Conservation (phyloP, 2,329 filamentous ascomycete species). For the Aspergillus jensenii region DNA sequence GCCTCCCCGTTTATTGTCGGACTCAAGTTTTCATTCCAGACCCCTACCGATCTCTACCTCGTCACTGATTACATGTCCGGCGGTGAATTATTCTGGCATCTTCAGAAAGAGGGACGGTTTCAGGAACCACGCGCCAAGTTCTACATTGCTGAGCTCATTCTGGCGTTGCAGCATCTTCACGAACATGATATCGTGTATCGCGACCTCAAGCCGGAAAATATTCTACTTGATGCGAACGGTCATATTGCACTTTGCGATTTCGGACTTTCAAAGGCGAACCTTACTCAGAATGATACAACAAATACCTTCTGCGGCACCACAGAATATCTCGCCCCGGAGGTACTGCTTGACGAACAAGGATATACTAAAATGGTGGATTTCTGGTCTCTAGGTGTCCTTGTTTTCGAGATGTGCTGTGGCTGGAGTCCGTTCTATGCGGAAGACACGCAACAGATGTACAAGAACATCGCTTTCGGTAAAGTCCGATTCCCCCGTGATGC, state of each 20-base stretch:
- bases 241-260: slow-evolving; percentile 98
- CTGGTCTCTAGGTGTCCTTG: slow-evolving; percentile 94
- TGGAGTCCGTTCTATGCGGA: slow-evolving; percentile 99
- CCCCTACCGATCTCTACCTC: slow-evolving; percentile 92
- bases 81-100: slow-evolving; percentile 96
- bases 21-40: slow-evolving; percentile 98
- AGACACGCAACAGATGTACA: slow-evolving; percentile 99
- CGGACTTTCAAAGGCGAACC: slow-evolving; percentile 92
- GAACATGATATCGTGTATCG: slow-evolving; percentile 97
- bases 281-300: slow-evolving; percentile 95
- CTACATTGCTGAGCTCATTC: slow-evolving; percentile 95
- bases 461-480: slow-evolving; percentile 99
- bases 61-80: slow-evolving; percentile 99
- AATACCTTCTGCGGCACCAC: slow-evolving; percentile 99
- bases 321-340: slow-evolving; percentile 94
- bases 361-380: slow-evolving; percentile 99
- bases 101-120: slow-evolving; percentile 95
- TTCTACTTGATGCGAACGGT: slow-evolving; percentile 91
- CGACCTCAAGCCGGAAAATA: slow-evolving; percentile 96
- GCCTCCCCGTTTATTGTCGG: slow-evolving; percentile 98
- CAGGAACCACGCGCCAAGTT: slow-evolving; percentile 95
- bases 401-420: slow-evolving; percentile 99
- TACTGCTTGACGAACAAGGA: slow-evolving; percentile 90
- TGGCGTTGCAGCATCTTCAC: slow-evolving; percentile 92
- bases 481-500: slow-evolving; percentile 95